These are phyloP conservation scores for Beta corolliflora DNA, from an alignment of 179 eudicot genomes.

Conservation along the genomic window DNA sequence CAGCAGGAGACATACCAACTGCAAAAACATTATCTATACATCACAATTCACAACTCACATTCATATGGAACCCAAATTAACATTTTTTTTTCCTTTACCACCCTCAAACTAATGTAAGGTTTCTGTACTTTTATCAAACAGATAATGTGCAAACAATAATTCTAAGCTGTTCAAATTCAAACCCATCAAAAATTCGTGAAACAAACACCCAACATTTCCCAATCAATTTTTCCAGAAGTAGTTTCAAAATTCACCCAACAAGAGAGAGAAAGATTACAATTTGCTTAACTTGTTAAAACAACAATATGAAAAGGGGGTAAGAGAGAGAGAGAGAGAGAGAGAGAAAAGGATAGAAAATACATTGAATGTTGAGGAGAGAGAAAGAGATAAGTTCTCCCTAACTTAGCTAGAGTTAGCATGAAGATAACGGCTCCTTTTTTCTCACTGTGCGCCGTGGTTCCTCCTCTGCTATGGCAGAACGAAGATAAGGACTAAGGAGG, in stretches of 20 bases:
- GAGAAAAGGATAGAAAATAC: background rate
- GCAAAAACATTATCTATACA: background rate
- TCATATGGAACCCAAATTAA: background rate
- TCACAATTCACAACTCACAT: background rate
- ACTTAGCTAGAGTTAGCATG: background rate
- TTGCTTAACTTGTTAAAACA: background rate
- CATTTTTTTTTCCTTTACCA: background rate
- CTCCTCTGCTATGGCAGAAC: background rate
- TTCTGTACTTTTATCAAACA: conserved; percentile 19
- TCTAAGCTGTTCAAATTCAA: background rate
- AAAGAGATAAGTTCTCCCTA: too few relatives aligned
- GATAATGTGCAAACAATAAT: conserved; percentile 8
- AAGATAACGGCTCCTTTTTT: background rate
- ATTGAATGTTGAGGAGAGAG: background rate
- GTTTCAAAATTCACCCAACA: background rate
- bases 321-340: too few relatives aligned
- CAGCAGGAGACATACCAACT: conserved; percentile 25
- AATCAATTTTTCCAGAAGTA: background rate
- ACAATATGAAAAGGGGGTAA: background rate
- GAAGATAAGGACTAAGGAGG: conserved; percentile 3
- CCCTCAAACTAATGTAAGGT: background rate
- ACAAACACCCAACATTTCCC: background rate
- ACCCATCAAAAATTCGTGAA: background rate
- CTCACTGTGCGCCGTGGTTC: background rate
- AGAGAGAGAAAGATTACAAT: background rate